These are phyloP conservation scores for Ceratocystis diversiconidia DNA, from an alignment of 2,329 filamentous ascomycete species.

Conservation along the genomic window DNA sequence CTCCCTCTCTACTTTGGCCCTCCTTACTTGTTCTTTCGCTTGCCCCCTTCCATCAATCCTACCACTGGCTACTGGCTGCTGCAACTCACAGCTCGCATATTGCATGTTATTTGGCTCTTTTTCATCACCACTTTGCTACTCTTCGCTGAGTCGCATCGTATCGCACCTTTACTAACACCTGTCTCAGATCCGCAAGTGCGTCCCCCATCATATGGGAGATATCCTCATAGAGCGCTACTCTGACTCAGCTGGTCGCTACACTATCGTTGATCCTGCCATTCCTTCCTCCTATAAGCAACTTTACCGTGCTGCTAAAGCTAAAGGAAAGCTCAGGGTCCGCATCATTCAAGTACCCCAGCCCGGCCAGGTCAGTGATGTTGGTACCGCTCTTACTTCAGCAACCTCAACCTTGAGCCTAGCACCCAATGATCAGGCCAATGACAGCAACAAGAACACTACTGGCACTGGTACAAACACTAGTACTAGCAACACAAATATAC, in stretches of 20 bases:
- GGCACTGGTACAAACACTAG: too few species aligned
- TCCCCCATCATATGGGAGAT: conserved; percentile 43
- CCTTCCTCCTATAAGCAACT: conserved; percentile 73
- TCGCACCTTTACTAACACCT: not conserved
- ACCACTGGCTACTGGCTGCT: not conserved
- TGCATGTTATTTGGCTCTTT: too few species aligned
- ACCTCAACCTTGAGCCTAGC: not conserved
- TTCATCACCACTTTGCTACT: conserved; percentile 16
- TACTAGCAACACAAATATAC: too few species aligned
- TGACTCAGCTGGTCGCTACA: conserved; percentile 69
- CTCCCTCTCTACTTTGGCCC: not conserved
- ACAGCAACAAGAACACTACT: not conserved
- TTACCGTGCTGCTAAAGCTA: conserved; percentile 90
- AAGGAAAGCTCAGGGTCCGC: conserved; percentile 87
- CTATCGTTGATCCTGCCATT: not conserved
- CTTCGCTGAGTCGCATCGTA: conserved; percentile 8
- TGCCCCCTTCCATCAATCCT: not conserved
- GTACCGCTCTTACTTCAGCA: not conserved
- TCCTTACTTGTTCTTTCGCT: not conserved
- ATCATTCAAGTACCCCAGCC: conserved; percentile 34
- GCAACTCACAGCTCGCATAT: too few species aligned
- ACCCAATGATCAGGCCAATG: not conserved
- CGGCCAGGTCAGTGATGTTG: not conserved
- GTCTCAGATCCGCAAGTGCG: conserved; percentile 51
- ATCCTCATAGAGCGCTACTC: conserved; percentile 80